phyloP scores from a whole-genome alignment of 306 rosid genomes.

The Trifolium dubium region DNA sequence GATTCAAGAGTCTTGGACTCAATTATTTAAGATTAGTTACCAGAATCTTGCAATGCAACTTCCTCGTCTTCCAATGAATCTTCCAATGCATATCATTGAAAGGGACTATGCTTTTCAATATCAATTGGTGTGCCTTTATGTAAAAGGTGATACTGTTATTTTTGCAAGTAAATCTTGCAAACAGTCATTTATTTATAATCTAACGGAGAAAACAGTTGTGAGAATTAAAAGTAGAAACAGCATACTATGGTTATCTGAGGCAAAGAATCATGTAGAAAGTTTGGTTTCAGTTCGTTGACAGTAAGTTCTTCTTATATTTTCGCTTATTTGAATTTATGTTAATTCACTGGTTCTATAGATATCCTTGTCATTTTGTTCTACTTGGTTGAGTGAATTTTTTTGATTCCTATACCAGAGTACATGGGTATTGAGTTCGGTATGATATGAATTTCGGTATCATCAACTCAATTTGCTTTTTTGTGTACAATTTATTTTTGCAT shows the following conservation, averaged over 20 bases:
- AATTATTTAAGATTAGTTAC: not conserved
- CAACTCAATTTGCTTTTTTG: too few species aligned
- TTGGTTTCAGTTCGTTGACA: not conserved
- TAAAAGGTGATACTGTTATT: not conserved
- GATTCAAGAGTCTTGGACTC: conserved; percentile 2
- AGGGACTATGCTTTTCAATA: too few species aligned
- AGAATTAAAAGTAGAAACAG: not conserved
- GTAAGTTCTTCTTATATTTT: not conserved
- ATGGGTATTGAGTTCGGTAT: too few species aligned
- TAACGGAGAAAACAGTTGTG: not conserved
- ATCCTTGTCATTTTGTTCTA: not conserved
- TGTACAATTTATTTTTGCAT: too few species aligned
- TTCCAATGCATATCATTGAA: too few species aligned
- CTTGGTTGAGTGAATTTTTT: too few species aligned
- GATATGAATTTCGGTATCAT: too few species aligned
- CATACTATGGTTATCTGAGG: not conserved
- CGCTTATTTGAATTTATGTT: not conserved
- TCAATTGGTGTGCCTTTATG: not conserved
- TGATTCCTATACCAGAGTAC: too few species aligned
- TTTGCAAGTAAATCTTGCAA: not conserved
- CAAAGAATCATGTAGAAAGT: not conserved
- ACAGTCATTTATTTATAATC: not conserved
- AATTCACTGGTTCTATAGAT: not conserved
- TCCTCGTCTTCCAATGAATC: too few species aligned
- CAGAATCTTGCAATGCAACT: not conserved